Percentiles rank a stretch among this genome's conserved stretches.
Evolutionary conservation across 2,329 filamentous ascomycete species (phyloP).

Genomic region (Aspergillus sp.): DNA sequence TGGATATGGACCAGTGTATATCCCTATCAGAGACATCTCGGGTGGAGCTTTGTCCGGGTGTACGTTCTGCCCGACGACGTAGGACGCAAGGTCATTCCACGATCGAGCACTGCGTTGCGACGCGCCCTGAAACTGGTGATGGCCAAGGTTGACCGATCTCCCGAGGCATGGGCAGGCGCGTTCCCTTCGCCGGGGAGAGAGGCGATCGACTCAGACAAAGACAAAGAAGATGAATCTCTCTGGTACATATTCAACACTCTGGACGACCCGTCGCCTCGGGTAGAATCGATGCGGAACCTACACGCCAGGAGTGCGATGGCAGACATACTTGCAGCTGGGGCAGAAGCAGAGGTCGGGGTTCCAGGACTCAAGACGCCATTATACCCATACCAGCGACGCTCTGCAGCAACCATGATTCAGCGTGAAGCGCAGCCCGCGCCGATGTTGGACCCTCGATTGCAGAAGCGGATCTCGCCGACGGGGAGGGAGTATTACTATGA

Average conservation of each 20-base stretch:
- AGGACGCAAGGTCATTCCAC: constrained; percentile 31
- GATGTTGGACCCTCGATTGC: constrained; percentile 71
- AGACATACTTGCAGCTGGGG: constrained; percentile 29
- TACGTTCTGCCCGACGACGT: constrained; percentile 44
- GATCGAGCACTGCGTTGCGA: constrained; percentile 32
- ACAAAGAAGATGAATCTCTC: constrained; percentile 42
- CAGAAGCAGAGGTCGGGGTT: constrained; percentile 22
- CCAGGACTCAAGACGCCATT: constrained; percentile 56
- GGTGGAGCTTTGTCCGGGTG: constrained; percentile 29
- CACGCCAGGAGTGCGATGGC: constrained; percentile 38
- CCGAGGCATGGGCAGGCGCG: constrained; percentile 38
- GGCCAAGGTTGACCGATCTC: constrained; percentile 39
- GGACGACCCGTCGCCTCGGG: constrained; percentile 36
- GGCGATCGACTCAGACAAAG: constrained; percentile 13
- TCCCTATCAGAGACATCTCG: constrained; percentile 12
- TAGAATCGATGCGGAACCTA: constrained; percentile 28
- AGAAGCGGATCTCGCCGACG: constrained; percentile 58
- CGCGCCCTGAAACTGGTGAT: constrained; percentile 40
- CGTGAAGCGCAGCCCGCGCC: constrained; percentile 67
- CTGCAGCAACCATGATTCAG: constrained; percentile 80
- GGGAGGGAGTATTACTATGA: constrained; percentile 70
- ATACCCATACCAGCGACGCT: constrained; percentile 76
- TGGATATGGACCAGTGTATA: constrained; percentile 35
- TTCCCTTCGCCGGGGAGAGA: constrained; percentile 9
- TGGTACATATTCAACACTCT: constrained; percentile 54